Conservation (phyloP, 257 asterid genomes). For the Nicotiana otophora region DNA sequence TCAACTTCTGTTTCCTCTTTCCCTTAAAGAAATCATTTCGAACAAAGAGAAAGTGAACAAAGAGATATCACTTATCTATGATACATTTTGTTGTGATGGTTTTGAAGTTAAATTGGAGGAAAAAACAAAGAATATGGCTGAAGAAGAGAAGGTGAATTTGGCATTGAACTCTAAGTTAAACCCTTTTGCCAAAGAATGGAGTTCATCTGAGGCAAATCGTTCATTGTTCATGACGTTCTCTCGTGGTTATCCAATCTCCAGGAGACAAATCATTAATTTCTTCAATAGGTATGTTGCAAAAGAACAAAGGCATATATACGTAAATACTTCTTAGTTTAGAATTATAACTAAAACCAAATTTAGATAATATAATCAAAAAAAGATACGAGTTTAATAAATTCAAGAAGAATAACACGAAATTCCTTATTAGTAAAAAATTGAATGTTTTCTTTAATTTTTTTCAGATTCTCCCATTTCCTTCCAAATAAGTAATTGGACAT, state of each 20-base stretch:
- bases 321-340: not conserved
- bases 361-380: too few relatives aligned
- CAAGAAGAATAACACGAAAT: too few relatives aligned
- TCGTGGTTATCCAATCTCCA: not conserved
- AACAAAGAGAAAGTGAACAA: not conserved
- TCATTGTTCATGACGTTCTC: conserved; percentile 24
- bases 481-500: too few relatives aligned
- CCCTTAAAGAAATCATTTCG: not conserved
- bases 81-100: not conserved
- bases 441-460: too few relatives aligned
- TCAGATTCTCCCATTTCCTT: not conserved
- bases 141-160: not conserved
- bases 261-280: not conserved
- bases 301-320: too few relatives aligned
- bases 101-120: not conserved
- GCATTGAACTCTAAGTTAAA: not conserved
- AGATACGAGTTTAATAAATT: too few relatives aligned
- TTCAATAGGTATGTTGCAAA: conserved; percentile 10
- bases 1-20: too few relatives aligned
- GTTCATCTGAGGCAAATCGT: not conserved
- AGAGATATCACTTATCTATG: not conserved
- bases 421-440: too few relatives aligned
- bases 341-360: too few relatives aligned
- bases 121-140: not conserved
- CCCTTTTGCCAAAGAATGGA: not conserved